Base-by-base conservation (phyloP, 805 yeast genomes). In the Metschnikowia vanudenii region DNA sequence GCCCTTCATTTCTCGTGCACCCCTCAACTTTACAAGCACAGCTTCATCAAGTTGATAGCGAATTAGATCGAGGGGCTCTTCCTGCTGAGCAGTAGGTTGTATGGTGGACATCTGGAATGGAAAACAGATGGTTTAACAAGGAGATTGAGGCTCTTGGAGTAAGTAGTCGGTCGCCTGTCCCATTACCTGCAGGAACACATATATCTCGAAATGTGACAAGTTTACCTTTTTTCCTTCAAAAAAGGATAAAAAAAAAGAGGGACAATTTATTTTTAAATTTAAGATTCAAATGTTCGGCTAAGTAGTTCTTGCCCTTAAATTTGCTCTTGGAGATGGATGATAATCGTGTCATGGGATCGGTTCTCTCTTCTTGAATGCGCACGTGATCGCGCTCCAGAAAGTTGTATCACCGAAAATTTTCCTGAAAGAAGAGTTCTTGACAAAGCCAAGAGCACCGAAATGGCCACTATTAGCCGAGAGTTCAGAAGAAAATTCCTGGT, bases 1-100 rank as follows among this genome's bases (percentile, higher is more conserved):
- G 3, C 99, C 99, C 24, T 81, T 80, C 69, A 94, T 79, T 63
- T 92, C 97, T 59, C 99, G 79, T 53, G 94, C 92, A 17, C 97
- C 98, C 64, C 98, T 83, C 50, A 94, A 79, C 63, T 94, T 94
- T 47, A 94, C 92, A 60, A 81, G 80, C 19, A 94, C 89, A 43
- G 75, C 72, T 67, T 94, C 98, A 62, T 94, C 97, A 40, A 94
- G 73, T 49, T 90, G 87, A 51, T 85, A 78, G 56, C 92, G 84
- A 55, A 94, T 81, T 57, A 91, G 76, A 61, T 92, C 97, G 48
- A 94, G 79, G n/a, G 99, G 99, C 56, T 89, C 96, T 48, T 68
- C 70, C 41, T 56, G 62, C 47, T 65, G 69, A 24, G 66, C 63
- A 20, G 62, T 63, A 3, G 73, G 58, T 45, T 62, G 62, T 13